A percentile compares a stretch with the other conserved stretches of the same genome.
Conservation (phyloP, 306 rosid species). For the Lathyrus tuberosus region DNA sequence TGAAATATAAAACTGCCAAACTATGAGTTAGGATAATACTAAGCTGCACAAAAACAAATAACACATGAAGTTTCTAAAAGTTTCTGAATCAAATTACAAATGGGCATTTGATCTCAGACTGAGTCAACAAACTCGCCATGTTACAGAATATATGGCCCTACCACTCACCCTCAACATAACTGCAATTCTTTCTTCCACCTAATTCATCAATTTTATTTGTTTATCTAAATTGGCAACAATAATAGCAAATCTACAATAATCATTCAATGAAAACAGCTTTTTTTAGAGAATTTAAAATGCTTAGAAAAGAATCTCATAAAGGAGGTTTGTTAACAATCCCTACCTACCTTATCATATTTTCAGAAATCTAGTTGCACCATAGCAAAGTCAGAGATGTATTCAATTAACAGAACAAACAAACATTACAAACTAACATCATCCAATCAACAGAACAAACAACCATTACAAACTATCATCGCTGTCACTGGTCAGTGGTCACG, state of each 20-base stretch:
- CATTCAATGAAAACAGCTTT: not conserved
- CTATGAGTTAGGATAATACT: too few relatives aligned
- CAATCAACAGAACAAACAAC: not conserved
- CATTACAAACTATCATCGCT: not conserved
- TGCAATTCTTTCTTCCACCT: too few relatives aligned
- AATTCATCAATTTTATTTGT: too few relatives aligned
- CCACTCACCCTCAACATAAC: too few relatives aligned
- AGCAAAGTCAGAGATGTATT: not conserved
- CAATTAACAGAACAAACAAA: not conserved
- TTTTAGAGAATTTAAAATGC: not conserved
- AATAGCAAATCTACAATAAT: constrained; percentile 5
- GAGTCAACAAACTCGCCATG: too few relatives aligned
- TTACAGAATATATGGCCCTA: too few relatives aligned
- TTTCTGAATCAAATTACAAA: too few relatives aligned
- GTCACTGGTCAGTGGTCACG: too few relatives aligned
- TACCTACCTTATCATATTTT: not conserved
- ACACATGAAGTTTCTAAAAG: too few relatives aligned
- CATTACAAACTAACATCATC: not conserved
- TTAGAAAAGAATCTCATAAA: not conserved
- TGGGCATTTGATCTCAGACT: too few relatives aligned
- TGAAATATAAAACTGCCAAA: too few relatives aligned
- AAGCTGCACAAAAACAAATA: too few relatives aligned
- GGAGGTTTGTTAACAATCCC: not conserved
- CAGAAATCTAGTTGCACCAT: not conserved
- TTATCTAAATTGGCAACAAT: not conserved